Evolutionary conservation across 352 stramenopile genomes (phyloP).

Genomic region (Pythium pyrilobum): DNA sequence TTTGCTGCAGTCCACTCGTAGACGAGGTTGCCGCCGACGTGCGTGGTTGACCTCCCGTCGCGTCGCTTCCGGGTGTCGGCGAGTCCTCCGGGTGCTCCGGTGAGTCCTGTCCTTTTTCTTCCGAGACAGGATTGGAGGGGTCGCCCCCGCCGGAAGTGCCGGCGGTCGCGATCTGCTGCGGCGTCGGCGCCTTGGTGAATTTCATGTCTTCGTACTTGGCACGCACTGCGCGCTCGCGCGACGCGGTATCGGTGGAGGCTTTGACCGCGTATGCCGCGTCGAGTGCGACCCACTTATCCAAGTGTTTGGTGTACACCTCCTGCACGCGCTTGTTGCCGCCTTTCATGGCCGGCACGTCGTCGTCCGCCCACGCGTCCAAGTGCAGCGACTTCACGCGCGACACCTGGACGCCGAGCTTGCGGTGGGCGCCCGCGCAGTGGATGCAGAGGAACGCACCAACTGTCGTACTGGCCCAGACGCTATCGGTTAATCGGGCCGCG

Average conservation of each 20-base stretch:
- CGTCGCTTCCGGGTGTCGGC: slow-evolving; percentile 2
- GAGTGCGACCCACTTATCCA: slow-evolving; percentile 46
- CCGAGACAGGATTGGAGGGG: not conserved
- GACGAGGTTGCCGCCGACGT: not conserved
- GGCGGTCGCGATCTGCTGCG: slow-evolving; percentile 4
- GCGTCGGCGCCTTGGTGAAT: slow-evolving; percentile 47
- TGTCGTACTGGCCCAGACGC: slow-evolving; percentile 94
- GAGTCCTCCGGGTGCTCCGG: slow-evolving; percentile 44
- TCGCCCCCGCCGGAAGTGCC: not conserved
- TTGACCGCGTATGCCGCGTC: slow-evolving; percentile 34
- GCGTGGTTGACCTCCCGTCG: slow-evolving; percentile 2
- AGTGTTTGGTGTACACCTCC: slow-evolving; percentile 49
- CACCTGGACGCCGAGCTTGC: slow-evolving; percentile 94
- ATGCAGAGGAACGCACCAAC: slow-evolving; percentile 94
- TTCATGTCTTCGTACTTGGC: slow-evolving; percentile 67
- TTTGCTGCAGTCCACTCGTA: not conserved
- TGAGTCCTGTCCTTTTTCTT: slow-evolving; percentile 51
- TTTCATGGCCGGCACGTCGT: slow-evolving; percentile 67
- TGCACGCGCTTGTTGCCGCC: slow-evolving; percentile 66
- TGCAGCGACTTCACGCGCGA: slow-evolving; percentile 84
- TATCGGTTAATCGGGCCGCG: slow-evolving; percentile 50
- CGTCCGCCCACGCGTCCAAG: slow-evolving; percentile 69
- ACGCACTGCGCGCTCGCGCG: slow-evolving; percentile 49
- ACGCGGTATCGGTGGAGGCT: slow-evolving; percentile 30
- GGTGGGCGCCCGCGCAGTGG: slow-evolving; percentile 93